Evolutionary conservation across 352 stramenopile genomes (phyloP).

Genomic region (Phytophthora palmivora): DNA sequence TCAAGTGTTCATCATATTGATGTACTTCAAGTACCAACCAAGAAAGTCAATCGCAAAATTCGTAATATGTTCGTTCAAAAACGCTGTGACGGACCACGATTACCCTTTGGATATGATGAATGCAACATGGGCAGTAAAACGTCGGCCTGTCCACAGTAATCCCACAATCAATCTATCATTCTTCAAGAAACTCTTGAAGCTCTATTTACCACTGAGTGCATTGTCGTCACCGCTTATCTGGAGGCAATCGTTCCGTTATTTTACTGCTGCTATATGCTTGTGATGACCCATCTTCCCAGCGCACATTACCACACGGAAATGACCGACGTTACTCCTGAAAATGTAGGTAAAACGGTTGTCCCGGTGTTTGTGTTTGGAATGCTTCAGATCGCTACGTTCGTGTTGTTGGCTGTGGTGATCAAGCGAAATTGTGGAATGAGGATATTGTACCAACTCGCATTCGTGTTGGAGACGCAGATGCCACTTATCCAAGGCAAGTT

Average conservation of each 20-base stretch:
- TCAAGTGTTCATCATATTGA: neutral
- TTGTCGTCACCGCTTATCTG: slow-evolving; percentile 42
- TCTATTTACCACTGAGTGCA: slow-evolving; percentile 42
- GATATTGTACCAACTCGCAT: slow-evolving; percentile 38
- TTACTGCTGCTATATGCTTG: slow-evolving; percentile 30
- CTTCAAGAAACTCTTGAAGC: slow-evolving; percentile 22
- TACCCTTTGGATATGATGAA: neutral
- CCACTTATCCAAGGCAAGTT: slow-evolving; percentile 31
- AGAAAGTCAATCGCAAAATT: neutral
- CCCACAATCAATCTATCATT: neutral
- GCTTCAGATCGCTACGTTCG: slow-evolving; percentile 31
- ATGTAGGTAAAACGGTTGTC: slow-evolving; percentile 6
- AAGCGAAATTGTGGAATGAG: slow-evolving; percentile 29
- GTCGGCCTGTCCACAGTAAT: neutral
- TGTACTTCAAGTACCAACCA: neutral
- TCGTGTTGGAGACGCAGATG: slow-evolving; percentile 40
- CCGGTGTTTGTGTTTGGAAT: slow-evolving; percentile 32
- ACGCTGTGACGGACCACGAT: slow-evolving; percentile 5
- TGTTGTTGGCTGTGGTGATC: slow-evolving; percentile 28
- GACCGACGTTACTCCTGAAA: slow-evolving; percentile 1
- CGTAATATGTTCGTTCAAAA: slow-evolving; percentile 14
- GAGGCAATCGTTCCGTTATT: slow-evolving; percentile 46
- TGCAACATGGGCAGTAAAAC: slow-evolving; percentile 2
- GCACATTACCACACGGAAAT: slow-evolving; percentile 26
- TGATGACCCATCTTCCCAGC: slow-evolving; percentile 34